These are phyloP conservation scores for Gaeumannomyces sp. DNA, from an alignment of 2,329 filamentous ascomycete genomes.

Conservation along the genomic window DNA sequence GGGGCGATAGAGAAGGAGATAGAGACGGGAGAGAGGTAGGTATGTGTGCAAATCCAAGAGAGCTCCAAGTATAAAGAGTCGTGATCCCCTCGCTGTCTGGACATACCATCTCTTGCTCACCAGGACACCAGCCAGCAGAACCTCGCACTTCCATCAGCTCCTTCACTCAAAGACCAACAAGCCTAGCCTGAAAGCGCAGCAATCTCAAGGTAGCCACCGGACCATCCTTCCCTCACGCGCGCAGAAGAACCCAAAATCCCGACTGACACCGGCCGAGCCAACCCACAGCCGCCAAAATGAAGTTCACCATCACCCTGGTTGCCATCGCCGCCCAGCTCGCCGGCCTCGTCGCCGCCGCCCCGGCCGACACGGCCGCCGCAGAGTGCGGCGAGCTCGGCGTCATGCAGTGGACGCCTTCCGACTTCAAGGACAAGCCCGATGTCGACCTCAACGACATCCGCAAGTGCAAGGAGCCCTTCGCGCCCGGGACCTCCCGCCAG, in stretches of 20 bases:
- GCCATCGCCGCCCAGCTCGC: neutral
- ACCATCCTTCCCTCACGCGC: neutral
- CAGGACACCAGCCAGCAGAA: neutral
- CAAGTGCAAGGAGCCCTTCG: neutral
- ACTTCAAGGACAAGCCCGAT: neutral
- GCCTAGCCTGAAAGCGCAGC: neutral
- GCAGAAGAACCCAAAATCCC: neutral
- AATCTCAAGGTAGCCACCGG: neutral
- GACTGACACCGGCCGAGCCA: neutral
- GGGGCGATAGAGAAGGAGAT: neutral
- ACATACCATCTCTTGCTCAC: neutral
- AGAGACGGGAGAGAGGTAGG: neutral
- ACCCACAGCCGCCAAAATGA: neutral
- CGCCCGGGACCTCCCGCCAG: too few species aligned
- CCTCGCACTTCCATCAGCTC: neutral
- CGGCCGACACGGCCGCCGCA: too few species aligned
- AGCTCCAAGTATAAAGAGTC: neutral
- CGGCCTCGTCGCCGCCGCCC: neutral
- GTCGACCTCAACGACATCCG: neutral
- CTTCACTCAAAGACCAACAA: neutral
- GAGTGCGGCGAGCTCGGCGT: neutral
- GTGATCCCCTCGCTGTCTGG: neutral
- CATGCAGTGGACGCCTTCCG: neutral
- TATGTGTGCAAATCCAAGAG: too few species aligned
- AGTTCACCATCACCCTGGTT: neutral